Evolutionary conservation across 345 rosid species (phyloP).

Genomic region (Lenwebbia sp.): DNA sequence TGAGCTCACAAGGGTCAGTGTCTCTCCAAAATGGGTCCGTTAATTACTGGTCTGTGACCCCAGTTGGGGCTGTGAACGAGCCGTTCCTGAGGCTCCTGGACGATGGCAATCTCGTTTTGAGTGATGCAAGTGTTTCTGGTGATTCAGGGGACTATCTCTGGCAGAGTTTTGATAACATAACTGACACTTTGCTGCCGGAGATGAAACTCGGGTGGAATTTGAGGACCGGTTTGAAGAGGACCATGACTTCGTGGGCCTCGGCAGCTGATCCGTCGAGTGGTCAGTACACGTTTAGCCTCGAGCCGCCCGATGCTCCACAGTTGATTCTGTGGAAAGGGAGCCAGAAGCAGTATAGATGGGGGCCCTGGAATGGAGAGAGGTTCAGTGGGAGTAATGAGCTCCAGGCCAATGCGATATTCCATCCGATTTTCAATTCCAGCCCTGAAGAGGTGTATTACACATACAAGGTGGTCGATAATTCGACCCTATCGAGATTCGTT

Average conservation of each 20-base stretch:
- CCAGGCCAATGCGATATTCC: conserved; percentile 2
- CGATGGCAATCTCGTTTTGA: conserved; percentile 19
- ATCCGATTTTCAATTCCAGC: conserved; percentile 5
- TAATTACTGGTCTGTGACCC: conserved; percentile 1
- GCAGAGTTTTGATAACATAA: conserved; percentile 25
- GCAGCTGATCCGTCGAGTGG: conserved; percentile 4
- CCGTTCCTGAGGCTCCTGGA: conserved; percentile 14
- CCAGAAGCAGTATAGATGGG: conserved; percentile 10
- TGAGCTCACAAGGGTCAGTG: conserved; percentile 4
- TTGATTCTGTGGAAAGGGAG: conserved; percentile 10
- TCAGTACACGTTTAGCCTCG: conserved; percentile 6
- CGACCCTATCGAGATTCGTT: conserved; percentile 2
- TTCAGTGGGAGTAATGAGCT: conserved; percentile 16
- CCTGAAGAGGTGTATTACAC: conserved; percentile 11
- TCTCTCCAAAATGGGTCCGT: not conserved
- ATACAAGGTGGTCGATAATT: not conserved
- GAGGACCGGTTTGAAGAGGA: conserved; percentile 10
- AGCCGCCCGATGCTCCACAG: conserved; percentile 11
- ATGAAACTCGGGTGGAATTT: conserved; percentile 26
- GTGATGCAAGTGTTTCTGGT: not conserved
- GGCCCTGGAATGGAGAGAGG: conserved; percentile 21
- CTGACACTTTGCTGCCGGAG: conserved; percentile 14
- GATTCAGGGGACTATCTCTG: conserved; percentile 2
- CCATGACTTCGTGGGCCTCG: conserved; percentile 15
- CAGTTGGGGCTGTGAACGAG: not conserved